Conservation (phyloP, 192 early-diverging fungal genomes). For the Piromyces finnis region DNA sequence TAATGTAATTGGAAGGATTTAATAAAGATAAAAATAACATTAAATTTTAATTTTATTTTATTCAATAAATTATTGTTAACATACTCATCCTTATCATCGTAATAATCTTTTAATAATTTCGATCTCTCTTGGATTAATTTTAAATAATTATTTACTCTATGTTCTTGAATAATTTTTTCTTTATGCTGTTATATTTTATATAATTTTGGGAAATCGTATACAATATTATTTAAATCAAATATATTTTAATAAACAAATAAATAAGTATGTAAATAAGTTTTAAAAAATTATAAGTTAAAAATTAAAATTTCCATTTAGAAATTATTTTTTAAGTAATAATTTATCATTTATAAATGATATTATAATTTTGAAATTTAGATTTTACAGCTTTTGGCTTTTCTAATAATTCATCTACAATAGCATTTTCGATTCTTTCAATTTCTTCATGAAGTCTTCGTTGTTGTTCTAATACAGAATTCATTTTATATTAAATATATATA, state of each 20-base stretch:
- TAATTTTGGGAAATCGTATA: too few species aligned
- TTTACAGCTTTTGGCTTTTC: constrained; percentile 46
- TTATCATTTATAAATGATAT: too few species aligned
- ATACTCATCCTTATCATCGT: constrained; percentile 56
- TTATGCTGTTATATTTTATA: constrained; percentile 26
- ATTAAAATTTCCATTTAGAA: too few species aligned
- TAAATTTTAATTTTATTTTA: too few species aligned
- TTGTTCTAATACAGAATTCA: constrained; percentile 26
- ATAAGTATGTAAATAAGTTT: too few species aligned
- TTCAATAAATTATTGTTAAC: too few species aligned
- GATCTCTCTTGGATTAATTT: constrained; percentile 51
- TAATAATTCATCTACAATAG: constrained; percentile 63
- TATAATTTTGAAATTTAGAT: neutral
- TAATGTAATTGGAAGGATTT: too few species aligned
- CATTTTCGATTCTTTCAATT: constrained; percentile 80
- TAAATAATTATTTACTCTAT: constrained; percentile 48
- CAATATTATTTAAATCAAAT: too few species aligned
- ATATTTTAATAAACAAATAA: too few species aligned
- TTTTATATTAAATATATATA: neutral
- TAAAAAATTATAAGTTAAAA: too few species aligned
- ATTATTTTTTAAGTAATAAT: too few species aligned
- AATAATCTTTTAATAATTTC: constrained; percentile 37
- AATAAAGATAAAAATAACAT: too few species aligned
- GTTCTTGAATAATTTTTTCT: constrained; percentile 64
- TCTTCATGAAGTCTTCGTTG: constrained; percentile 71